These are phyloP conservation scores for Zanthoxylum bungeanum DNA, from an alignment of 345 rosid genomes.

Conservation along the genomic window DNA sequence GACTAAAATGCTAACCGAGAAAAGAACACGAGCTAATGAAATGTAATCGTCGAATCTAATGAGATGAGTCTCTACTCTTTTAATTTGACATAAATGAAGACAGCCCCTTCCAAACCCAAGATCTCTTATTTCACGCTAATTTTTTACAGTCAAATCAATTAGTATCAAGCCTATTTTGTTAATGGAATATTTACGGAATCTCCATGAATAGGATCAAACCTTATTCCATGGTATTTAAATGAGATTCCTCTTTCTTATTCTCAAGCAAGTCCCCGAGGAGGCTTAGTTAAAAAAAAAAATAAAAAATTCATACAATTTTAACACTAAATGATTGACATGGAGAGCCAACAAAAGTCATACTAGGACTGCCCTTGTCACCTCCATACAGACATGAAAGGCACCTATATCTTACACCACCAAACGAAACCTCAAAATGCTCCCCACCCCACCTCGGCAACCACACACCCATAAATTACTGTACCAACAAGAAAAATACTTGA, in stretches of 20 bases:
- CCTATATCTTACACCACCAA: background rate
- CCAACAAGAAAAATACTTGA: background rate
- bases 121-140: background rate
- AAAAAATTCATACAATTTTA: background rate
- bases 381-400: background rate
- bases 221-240: too few relatives aligned
- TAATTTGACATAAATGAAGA: background rate
- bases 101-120: background rate
- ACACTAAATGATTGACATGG: background rate
- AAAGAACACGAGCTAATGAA: background rate
- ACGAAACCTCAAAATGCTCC: background rate
- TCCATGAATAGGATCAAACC: too few relatives aligned
- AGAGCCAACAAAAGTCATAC: background rate
- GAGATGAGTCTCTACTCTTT: background rate
- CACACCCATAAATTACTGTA: background rate
- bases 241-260: too few relatives aligned
- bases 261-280: too few relatives aligned
- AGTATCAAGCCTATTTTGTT: background rate
- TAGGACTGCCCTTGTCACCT: background rate
- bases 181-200: too few relatives aligned
- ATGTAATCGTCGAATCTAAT: background rate
- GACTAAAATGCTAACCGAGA: background rate
- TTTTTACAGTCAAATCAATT: background rate
- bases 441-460: background rate
- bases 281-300: background rate